These are phyloP conservation scores for Fusarium incarnatum DNA, from an alignment of 2,329 filamentous ascomycete genomes.

Conservation along the genomic window DNA sequence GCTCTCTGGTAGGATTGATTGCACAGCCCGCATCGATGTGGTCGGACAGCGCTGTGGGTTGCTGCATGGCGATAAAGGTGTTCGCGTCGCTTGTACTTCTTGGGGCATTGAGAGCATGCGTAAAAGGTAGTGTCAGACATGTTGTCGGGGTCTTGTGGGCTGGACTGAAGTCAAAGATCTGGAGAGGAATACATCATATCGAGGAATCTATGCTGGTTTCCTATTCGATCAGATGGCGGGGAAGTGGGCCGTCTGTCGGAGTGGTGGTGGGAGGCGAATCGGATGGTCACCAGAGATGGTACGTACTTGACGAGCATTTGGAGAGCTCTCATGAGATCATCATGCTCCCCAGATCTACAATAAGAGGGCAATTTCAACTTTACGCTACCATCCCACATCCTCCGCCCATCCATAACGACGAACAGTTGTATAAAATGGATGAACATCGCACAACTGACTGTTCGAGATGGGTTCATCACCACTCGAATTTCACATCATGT, in stretches of 20 bases:
- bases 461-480: fast-evolving
- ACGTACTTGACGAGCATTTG: neutral
- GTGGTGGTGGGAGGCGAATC: slow-evolving; percentile 11
- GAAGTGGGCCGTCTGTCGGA: slow-evolving; percentile 13
- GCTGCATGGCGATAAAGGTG: neutral
- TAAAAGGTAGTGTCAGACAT: neutral
- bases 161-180: no score
- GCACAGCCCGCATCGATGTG: neutral
- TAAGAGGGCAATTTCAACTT: neutral
- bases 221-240: neutral
- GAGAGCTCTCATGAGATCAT: neutral
- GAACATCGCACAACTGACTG: no score
- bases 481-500: neutral
- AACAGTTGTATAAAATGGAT: neutral
- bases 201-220: no score
- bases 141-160: neutral
- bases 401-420: neutral
- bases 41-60: slow-evolving; percentile 3
- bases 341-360: neutral
- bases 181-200: fast-evolving
- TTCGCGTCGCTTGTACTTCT: slow-evolving; percentile 8
- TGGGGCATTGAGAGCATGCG: neutral
- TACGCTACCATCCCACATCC: neutral
- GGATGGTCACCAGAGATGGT: neutral
- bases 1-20: slow-evolving; percentile 1